These are phyloP conservation scores for Cyberlindnera meyerae DNA, from an alignment of 805 yeast species.

Conservation along the genomic window DNA sequence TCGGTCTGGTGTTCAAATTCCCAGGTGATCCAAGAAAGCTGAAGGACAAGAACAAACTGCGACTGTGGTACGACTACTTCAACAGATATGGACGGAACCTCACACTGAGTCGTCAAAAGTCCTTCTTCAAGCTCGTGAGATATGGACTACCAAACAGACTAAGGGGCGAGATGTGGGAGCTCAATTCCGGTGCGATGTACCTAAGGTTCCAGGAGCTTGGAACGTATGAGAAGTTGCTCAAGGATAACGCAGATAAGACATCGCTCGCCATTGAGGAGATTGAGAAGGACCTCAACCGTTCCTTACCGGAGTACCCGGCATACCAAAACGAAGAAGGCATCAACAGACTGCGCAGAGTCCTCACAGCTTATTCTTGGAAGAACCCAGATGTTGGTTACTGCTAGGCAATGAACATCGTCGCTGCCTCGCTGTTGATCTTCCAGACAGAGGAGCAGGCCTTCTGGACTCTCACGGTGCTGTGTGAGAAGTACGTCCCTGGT, in stretches of 20 bases:
- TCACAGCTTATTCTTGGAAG: constrained; percentile 94
- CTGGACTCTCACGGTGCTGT: constrained; percentile 79
- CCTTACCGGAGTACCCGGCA: constrained; percentile 93
- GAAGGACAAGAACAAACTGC: constrained; percentile 79
- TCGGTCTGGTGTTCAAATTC: constrained; percentile 77
- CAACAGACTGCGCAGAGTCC: constrained; percentile 73
- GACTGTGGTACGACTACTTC: constrained; percentile 91
- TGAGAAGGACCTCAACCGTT: constrained; percentile 90
- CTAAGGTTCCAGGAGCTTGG: constrained; percentile 57
- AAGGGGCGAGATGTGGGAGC: constrained; percentile 96
- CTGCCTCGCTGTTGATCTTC: constrained; percentile 70
- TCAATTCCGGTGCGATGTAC: constrained; percentile 81
- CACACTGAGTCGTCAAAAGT: constrained; percentile 65
- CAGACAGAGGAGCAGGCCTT: constrained; percentile 98
- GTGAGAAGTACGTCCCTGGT: constrained; percentile 88
- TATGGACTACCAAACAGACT: constrained; percentile 93
- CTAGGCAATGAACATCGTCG: constrained; percentile 96
- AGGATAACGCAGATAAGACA: constrained; percentile 53
- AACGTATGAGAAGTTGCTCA: constrained; percentile 54
- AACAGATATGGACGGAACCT: constrained; percentile 80
- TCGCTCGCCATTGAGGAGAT: constrained; percentile 93
- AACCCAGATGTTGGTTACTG: constrained; percentile 97
- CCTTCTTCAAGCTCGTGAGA: constrained; percentile 76
- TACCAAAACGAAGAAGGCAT: constrained; percentile 88
- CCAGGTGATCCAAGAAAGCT: constrained; percentile 83